Base-by-base conservation (phyloP, 2,329 filamentous ascomycete genomes). In the Mycosphaerella sp. region DNA sequence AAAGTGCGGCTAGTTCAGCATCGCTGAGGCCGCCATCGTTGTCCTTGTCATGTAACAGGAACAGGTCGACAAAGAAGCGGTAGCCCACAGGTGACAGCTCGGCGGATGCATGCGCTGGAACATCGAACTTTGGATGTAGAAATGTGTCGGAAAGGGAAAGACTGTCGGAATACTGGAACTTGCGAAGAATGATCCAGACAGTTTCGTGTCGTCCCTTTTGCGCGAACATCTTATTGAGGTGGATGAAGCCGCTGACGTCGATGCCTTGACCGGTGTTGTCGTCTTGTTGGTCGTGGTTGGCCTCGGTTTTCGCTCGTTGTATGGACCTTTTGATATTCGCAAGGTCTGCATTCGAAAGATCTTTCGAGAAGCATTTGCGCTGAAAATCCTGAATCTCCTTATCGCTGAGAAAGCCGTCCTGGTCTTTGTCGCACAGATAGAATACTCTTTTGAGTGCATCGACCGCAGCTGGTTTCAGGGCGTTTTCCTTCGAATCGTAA, bases 151-250 rank as follows among this genome's bases (percentile, higher is more conserved):
- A 89, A 35, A 98, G 74, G 56, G 88, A 95, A 41, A 98, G 73
- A 67, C 89, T 96, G 72, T 97, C 93, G 0, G 91, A 96, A 65
- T 98, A 97, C 64, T 95, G 87, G 62, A 95, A 95, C 60, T 93
- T 90, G 51, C 93, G 82, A 55, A 98, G 72, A 54, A 98, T 96
- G 55, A 95, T 89, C 93, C 93, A 98, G 39, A 97, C 93, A 0
- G 93, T 98, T 71, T 98, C 93, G 66, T 98, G 93, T 10, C 93
- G 86, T 10, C 93, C 93, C 68, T 97, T 97, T 67, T 97, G 91
- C 0, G 90, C 93, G 67, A 96, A 98, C 52, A 97, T 81, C 71
- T 90, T 95, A 73, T 97, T 97, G 35, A 98, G 74, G 59, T 91
- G 81, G 43, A 98, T 72, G 64, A 98, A 98, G 0, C 89, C 90